Conservation (phyloP, 75 land plant genomes). For the Sequoia sempervirens region DNA sequence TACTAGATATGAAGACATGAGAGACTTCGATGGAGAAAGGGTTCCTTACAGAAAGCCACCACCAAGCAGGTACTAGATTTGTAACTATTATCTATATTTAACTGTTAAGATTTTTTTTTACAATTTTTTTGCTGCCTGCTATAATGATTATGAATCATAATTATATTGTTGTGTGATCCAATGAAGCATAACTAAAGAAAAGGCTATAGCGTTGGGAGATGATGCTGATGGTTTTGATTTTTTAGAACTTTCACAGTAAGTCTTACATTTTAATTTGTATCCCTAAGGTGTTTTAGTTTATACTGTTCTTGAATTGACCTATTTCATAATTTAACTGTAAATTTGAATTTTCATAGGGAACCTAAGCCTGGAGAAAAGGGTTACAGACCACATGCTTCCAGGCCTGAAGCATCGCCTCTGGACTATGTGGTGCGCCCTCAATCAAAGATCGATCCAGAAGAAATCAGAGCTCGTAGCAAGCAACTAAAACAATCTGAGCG, state of each 20-base stretch:
- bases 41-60: slow-evolving; percentile 57
- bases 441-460: slow-evolving; percentile 85
- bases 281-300: background rate
- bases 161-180: background rate
- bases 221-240: slow-evolving; percentile 74
- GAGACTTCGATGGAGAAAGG: slow-evolving; percentile 73
- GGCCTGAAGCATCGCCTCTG: slow-evolving; percentile 85
- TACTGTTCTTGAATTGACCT: background rate
- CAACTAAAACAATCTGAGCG: slow-evolving; percentile 62
- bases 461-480: slow-evolving; percentile 61
- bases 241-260: slow-evolving; percentile 62
- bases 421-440: slow-evolving; percentile 88
- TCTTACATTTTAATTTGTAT: background rate
- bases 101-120: slow-evolving; percentile 1
- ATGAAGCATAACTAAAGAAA: slow-evolving; percentile 32
- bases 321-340: background rate
- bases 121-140: too few relatives aligned
- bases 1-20: slow-evolving; percentile 89
- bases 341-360: slow-evolving; percentile 13
- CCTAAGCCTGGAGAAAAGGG: slow-evolving; percentile 62
- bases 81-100: background rate
- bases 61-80: slow-evolving; percentile 46
- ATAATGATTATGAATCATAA: background rate
- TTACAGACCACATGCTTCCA: slow-evolving; percentile 57
- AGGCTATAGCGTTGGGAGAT: slow-evolving; percentile 49